phyloP scores from a whole-genome alignment of 345 rosid species.

The Orychophragmus violaceus region DNA sequence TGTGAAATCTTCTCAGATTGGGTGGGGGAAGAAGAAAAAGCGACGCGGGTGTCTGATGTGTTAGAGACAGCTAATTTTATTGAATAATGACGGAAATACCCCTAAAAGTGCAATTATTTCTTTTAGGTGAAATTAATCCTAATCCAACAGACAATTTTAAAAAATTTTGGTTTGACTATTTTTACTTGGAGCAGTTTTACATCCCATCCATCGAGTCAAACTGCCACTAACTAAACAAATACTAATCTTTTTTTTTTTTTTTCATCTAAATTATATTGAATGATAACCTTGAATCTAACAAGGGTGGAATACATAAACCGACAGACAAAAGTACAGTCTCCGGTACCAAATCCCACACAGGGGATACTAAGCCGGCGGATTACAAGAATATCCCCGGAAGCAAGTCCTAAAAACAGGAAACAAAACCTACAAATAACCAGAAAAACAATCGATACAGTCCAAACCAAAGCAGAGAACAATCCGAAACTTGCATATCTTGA shows the following conservation, averaged over 20 bases:
- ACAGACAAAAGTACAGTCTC: too few species aligned
- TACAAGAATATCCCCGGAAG: too few species aligned
- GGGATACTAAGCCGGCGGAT: too few species aligned
- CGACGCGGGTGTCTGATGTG: slow-evolving; percentile 36
- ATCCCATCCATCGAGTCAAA: background rate
- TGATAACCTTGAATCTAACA: too few species aligned
- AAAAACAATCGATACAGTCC: too few species aligned
- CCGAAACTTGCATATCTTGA: too few species aligned
- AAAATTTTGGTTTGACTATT: background rate
- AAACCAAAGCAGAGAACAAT: too few species aligned
- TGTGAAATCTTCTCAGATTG: slow-evolving; percentile 25
- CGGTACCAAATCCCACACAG: too few species aligned
- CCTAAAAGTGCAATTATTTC: slow-evolving; percentile 7
- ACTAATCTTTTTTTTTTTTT: background rate
- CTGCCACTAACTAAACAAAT: background rate
- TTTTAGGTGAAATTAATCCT: background rate
- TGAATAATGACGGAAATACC: background rate
- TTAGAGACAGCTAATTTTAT: slow-evolving; percentile 12
- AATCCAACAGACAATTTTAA: background rate
- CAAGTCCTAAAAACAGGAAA: too few species aligned
- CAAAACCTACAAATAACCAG: too few species aligned
- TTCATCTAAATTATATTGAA: too few species aligned
- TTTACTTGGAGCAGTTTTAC: background rate
- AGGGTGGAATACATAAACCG: too few species aligned
- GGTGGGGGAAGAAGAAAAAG: background rate